Evolutionary conservation across 768 basidiomycete species (phyloP).

Genomic region (Agaricus blazei): DNA sequence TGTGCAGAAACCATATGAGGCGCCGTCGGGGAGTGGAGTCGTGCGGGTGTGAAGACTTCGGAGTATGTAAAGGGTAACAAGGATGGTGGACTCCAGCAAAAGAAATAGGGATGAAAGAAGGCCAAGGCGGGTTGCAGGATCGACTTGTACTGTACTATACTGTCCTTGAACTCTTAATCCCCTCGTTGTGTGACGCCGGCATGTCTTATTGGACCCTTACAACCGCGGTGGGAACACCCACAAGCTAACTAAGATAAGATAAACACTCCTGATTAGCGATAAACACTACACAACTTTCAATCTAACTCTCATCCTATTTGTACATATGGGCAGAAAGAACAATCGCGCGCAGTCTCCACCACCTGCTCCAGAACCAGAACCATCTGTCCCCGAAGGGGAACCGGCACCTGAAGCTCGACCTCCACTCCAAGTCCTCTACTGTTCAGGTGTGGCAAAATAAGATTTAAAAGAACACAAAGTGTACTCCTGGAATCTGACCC

Average conservation of each 20-base stretch:
- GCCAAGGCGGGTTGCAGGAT: conserved; percentile 6
- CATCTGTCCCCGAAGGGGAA: conserved; percentile 15
- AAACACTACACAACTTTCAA: conserved; percentile 1
- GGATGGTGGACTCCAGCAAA: background rate
- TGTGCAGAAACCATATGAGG: conserved; percentile 16
- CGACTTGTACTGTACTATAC: background rate
- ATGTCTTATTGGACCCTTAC: background rate
- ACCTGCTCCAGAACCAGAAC: conserved; percentile 21
- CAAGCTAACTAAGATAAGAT: conserved; percentile 4
- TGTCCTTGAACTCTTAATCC: too few relatives aligned
- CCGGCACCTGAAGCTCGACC: conserved; percentile 43
- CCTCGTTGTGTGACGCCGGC: too few relatives aligned
- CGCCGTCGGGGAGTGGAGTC: conserved; percentile 8
- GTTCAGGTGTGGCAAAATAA: conserved; percentile 40
- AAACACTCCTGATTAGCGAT: background rate
- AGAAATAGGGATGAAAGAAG: conserved; percentile 1
- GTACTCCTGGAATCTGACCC: background rate
- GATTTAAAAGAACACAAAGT: conserved; percentile 6
- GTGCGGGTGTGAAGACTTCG: conserved; percentile 1
- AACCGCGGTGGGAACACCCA: background rate
- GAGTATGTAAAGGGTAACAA: conserved; percentile 1
- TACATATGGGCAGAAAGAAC: conserved; percentile 18
- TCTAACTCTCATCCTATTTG: background rate
- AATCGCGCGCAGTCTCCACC: conserved; percentile 20
- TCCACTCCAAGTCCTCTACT: conserved; percentile 61